phyloP scores from a whole-genome alignment of 139 green algal genomes.

The Picochlorum sp. region DNA sequence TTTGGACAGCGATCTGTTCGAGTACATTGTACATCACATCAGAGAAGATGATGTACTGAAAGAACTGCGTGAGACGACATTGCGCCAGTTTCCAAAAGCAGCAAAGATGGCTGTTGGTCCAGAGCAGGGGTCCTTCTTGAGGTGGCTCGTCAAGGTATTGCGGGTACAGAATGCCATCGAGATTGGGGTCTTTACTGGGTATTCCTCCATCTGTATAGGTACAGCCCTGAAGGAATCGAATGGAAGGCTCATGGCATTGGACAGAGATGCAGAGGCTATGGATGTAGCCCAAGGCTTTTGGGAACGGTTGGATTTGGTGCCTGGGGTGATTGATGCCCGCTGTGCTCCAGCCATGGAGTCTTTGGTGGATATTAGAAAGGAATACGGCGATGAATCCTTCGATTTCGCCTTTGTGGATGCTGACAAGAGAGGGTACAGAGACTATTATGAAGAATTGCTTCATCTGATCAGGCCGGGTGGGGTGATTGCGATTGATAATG shows the following conservation, averaged over 20 bases:
- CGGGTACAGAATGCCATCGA: slow-evolving; percentile 41
- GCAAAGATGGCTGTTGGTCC: slow-evolving; percentile 63
- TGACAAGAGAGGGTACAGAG: slow-evolving; percentile 75
- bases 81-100: slow-evolving; percentile 29
- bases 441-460: slow-evolving; percentile 81
- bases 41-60: slow-evolving; percentile 48
- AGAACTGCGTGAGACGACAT: slow-evolving; percentile 48
- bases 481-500: slow-evolving; percentile 88
- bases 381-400: slow-evolving; percentile 30
- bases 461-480: slow-evolving; percentile 72
- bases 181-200: slow-evolving; percentile 84
- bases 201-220: slow-evolving; percentile 66
- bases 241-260: slow-evolving; percentile 69
- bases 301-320: slow-evolving; percentile 49
- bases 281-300: slow-evolving; percentile 61
- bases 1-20: slow-evolving; percentile 44
- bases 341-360: slow-evolving; percentile 27
- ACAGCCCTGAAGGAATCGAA: slow-evolving; percentile 49
- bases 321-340: slow-evolving; percentile 30
- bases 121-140: slow-evolving; percentile 76
- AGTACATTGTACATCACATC: slow-evolving; percentile 62
- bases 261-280: slow-evolving; percentile 60
- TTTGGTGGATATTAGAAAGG: slow-evolving; percentile 21
- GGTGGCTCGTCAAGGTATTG: slow-evolving; percentile 55
- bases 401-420: slow-evolving; percentile 91